Conservation (phyloP, 345 rosid genomes). For the Hibiscus mutabilis region DNA sequence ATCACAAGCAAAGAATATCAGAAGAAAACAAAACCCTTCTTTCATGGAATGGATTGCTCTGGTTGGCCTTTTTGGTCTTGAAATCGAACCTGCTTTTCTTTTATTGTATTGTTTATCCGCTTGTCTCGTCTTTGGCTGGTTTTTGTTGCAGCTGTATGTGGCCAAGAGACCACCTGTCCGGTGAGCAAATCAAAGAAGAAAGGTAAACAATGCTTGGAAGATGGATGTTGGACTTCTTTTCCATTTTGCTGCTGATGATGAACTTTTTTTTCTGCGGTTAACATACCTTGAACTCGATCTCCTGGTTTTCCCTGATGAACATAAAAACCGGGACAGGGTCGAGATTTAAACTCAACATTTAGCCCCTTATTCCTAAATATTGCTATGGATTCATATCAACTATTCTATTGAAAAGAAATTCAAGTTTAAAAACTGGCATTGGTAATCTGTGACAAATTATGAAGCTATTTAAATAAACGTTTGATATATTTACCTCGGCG, state of each 20-base stretch:
- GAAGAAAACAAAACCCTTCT: constrained; percentile 13
- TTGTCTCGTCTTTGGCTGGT: neutral
- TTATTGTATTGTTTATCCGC: neutral
- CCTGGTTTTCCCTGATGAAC: constrained; percentile 40
- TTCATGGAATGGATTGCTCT: constrained; percentile 8
- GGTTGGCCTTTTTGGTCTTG: constrained; percentile 6
- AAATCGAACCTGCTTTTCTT: constrained; percentile 1
- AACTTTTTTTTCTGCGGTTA: constrained; percentile 27
- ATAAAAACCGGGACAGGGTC: neutral
- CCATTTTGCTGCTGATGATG: constrained; percentile 30
- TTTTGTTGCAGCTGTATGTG: constrained; percentile 9
- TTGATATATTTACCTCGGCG: constrained; percentile 38
- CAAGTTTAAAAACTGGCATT: neutral
- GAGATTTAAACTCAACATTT: neutral
- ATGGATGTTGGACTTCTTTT: constrained; percentile 42
- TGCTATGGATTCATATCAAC: too few relatives aligned
- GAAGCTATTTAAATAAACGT: neutral
- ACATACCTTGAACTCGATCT: constrained; percentile 38
- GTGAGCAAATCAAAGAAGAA: constrained; percentile 49
- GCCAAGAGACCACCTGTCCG: constrained; percentile 4
- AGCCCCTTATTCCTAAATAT: too few relatives aligned
- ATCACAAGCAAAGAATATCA: constrained; percentile 19
- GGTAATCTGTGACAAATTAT: neutral
- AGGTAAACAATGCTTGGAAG: constrained; percentile 65
- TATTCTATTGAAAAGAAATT: too few relatives aligned